These are phyloP conservation scores for Besnoitia besnoiti DNA, from an alignment of 169 alveolate species.

Conservation along the genomic window DNA sequence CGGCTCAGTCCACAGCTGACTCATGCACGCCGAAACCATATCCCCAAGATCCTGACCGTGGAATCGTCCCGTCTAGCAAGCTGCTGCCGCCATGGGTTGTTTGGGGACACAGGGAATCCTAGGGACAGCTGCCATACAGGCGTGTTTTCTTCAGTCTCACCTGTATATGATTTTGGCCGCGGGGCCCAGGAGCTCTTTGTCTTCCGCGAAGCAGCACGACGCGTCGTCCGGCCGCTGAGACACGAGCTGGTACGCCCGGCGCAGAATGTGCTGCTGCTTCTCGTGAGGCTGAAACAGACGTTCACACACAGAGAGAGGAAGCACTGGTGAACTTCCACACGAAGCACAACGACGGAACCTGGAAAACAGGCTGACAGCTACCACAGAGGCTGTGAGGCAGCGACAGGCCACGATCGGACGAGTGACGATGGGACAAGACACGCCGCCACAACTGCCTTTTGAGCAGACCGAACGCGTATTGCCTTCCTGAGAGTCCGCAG, in stretches of 20 bases:
- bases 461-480: too few relatives aligned
- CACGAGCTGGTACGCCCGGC: conserved; percentile 76
- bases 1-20: too few relatives aligned
- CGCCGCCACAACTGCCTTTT: too few relatives aligned
- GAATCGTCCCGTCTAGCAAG: too few relatives aligned
- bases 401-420: too few relatives aligned
- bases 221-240: conserved; percentile 75
- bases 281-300: conserved; percentile 73
- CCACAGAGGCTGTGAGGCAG: background rate
- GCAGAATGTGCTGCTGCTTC: conserved; percentile 77
- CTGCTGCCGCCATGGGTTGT: too few relatives aligned
- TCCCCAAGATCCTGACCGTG: too few relatives aligned
- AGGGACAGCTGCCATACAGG: too few relatives aligned
- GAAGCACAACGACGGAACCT: background rate
- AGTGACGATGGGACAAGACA: too few relatives aligned
- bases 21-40: too few relatives aligned
- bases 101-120: too few relatives aligned
- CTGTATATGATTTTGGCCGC: conserved; percentile 82
- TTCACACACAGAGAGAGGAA: background rate
- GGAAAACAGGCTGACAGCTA: background rate
- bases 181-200: conserved; percentile 71
- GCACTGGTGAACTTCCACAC: background rate
- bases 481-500: too few relatives aligned
- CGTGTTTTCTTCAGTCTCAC: conserved; percentile 55
- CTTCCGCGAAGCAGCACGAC: conserved; percentile 86